Percentiles rank a stretch among this genome's conserved stretches.
Conservation (phyloP, 306 rosid genomes). For the Sechiopsis laciniata region DNA sequence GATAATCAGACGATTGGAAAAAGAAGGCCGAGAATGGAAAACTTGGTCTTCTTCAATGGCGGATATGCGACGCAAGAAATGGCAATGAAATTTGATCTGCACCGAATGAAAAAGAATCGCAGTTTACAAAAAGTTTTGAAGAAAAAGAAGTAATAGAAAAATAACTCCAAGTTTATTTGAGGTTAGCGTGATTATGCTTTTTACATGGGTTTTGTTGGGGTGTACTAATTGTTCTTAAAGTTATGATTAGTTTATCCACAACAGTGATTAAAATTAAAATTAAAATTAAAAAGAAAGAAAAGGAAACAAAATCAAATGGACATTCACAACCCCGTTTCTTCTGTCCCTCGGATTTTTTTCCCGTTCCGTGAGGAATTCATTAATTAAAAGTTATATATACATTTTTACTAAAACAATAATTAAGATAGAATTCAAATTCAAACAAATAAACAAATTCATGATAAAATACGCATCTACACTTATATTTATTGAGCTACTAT, state of each 20-base stretch:
- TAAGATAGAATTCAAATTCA: no score
- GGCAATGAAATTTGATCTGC: neutral
- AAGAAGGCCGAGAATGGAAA: neutral
- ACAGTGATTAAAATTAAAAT: no score
- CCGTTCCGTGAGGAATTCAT: neutral
- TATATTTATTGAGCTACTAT: no score
- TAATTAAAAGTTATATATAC: no score
- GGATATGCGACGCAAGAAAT: neutral
- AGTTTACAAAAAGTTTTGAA: neutral
- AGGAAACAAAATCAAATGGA: neutral
- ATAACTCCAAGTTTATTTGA: constrained; percentile 13
- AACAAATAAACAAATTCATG: no score
- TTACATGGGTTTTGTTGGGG: neutral
- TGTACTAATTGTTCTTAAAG: neutral
- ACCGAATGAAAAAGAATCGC: constrained; percentile 3
- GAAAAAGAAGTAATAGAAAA: neutral
- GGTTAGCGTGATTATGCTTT: neutral
- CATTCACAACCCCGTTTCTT: neutral
- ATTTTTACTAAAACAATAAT: no score
- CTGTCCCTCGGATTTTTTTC: neutral
- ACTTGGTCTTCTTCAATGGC: neutral
- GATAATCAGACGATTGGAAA: neutral
- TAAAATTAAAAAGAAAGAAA: no score
- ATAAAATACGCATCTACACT: no score
- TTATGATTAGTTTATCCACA: neutral